Conservation (phyloP, 495 filamentous ascomycete species). For the Penicillium nucicola region DNA sequence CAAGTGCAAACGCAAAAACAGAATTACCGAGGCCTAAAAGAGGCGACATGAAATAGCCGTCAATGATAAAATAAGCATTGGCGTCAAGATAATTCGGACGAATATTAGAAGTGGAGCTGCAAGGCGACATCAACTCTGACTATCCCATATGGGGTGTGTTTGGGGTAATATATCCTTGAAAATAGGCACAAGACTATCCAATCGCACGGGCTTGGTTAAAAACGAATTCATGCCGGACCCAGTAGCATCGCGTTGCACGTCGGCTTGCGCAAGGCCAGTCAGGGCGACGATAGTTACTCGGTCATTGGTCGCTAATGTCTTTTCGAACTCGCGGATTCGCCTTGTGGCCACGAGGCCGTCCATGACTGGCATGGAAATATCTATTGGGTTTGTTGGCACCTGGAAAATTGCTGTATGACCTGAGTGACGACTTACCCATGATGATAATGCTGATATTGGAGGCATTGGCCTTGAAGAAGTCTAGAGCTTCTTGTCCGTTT, state of each 20-base stretch:
- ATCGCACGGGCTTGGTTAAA: slow-evolving; percentile 32
- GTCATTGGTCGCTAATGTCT: neutral
- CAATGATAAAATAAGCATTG: no score
- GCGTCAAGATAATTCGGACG: no score
- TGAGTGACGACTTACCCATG: slow-evolving; percentile 36
- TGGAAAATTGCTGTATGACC: neutral
- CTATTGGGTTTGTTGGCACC: slow-evolving; percentile 8
- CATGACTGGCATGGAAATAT: slow-evolving; percentile 61
- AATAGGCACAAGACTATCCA: slow-evolving; percentile 10
- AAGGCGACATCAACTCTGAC: neutral
- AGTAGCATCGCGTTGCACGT: slow-evolving; percentile 26
- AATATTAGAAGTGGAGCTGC: no score
- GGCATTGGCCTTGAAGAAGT: slow-evolving; percentile 32
- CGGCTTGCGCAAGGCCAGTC: slow-evolving; percentile 30
- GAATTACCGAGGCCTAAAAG: no score
- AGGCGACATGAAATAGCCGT: no score
- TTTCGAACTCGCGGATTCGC: slow-evolving; percentile 46
- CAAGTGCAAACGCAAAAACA: no score
- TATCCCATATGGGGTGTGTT: neutral
- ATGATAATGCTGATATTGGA: slow-evolving; percentile 43
- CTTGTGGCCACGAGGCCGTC: slow-evolving; percentile 50
- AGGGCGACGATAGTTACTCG: slow-evolving; percentile 27
- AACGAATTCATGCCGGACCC: slow-evolving; percentile 36
- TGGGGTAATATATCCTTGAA: slow-evolving; percentile 10
- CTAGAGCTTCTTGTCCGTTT: slow-evolving; percentile 53